Evolutionary conservation across 768 basidiomycete species (phyloP).

Genomic region (Boletus edulis): DNA sequence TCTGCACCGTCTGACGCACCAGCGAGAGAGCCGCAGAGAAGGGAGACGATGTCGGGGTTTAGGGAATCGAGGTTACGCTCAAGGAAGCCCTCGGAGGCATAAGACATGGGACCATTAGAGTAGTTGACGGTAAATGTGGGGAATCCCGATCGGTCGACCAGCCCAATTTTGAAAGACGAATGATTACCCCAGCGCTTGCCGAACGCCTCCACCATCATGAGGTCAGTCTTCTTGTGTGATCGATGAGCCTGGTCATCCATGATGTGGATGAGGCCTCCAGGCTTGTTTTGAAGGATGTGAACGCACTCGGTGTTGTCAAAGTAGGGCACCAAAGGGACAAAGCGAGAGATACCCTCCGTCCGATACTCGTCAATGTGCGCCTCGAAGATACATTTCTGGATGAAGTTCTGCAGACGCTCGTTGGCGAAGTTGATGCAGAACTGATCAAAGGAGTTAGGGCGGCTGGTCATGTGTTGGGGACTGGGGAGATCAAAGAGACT

Average conservation of each 20-base stretch:
- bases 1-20: constrained; percentile 48
- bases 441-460: constrained; percentile 92
- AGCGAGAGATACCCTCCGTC: constrained; percentile 71
- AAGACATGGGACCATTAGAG: constrained; percentile 87
- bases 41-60: constrained; percentile 89
- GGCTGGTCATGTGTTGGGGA: constrained; percentile 82
- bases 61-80: constrained; percentile 86
- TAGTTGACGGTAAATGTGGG: constrained; percentile 91
- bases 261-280: constrained; percentile 90
- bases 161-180: constrained; percentile 82
- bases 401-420: constrained; percentile 84
- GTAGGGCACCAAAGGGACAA: constrained; percentile 70
- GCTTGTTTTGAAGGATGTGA: constrained; percentile 42
- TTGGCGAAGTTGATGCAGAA: constrained; percentile 97
- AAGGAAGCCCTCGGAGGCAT: constrained; percentile 88
- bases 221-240: constrained; percentile 86
- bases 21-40: constrained; percentile 65
- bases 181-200: constrained; percentile 94
- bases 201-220: constrained; percentile 93
- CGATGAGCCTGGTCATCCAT: constrained; percentile 95
- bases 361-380: constrained; percentile 79
- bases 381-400: constrained; percentile 68
- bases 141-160: constrained; percentile 70
- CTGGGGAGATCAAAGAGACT: constrained; percentile 94
- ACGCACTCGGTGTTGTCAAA: constrained; percentile 92